Conservation (phyloP, 805 yeast species). For the Sugiyamaella americana region DNA sequence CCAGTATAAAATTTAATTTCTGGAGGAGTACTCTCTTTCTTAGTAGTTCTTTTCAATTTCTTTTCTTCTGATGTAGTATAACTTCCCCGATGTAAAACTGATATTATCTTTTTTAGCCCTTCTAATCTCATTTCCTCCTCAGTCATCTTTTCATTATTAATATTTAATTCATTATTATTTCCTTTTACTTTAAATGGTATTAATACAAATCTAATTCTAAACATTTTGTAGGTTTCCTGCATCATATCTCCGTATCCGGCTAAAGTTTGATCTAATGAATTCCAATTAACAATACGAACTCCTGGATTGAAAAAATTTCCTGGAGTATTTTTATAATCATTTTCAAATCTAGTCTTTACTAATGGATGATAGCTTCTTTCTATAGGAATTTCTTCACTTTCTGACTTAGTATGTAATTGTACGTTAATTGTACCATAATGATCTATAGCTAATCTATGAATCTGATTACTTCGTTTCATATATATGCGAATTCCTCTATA, state of each 20-base stretch:
- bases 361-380: constrained; percentile 43
- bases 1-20: constrained; percentile 88
- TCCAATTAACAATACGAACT: constrained; percentile 65
- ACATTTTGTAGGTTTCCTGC: constrained; percentile 24
- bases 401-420: constrained; percentile 50
- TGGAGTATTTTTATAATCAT: constrained; percentile 50
- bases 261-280: constrained; percentile 79
- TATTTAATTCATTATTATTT: background rate
- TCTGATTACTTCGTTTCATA: constrained; percentile 71
- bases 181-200: constrained; percentile 46
- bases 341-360: constrained; percentile 75
- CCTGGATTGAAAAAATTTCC: constrained; percentile 48
- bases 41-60: constrained; percentile 28
- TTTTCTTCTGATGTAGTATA: constrained; percentile 41
- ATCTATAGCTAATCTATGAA: constrained; percentile 76
- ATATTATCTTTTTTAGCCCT: constrained; percentile 64
- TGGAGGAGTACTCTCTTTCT: constrained; percentile 49
- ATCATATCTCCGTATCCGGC: constrained; percentile 80
- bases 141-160: constrained; percentile 32
- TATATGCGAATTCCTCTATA: constrained; percentile 61
- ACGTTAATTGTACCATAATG: constrained; percentile 69
- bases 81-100: constrained; percentile 54
- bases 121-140: constrained; percentile 91
- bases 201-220: constrained; percentile 78
- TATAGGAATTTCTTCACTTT: constrained; percentile 9